These are phyloP conservation scores for Cymodocea nodosa DNA, from an alignment of 116 monocot species.

Conservation along the genomic window DNA sequence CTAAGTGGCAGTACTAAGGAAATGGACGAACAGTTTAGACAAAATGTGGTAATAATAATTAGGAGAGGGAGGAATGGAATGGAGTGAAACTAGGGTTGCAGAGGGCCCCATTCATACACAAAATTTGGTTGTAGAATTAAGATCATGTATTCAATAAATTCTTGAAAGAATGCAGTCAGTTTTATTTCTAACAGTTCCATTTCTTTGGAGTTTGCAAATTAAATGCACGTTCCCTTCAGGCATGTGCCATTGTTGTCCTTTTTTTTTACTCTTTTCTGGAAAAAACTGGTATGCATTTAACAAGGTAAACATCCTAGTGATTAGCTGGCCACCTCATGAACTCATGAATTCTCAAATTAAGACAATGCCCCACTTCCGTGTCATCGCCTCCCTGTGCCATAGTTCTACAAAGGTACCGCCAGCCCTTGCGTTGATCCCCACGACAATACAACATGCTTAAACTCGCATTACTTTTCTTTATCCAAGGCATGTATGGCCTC, in stretches of 20 bases:
- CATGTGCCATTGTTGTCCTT: not conserved
- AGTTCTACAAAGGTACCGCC: too few relatives aligned
- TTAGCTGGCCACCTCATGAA: not conserved
- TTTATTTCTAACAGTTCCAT: slow-evolving; percentile 3
- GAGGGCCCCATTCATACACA: slow-evolving; percentile 1
- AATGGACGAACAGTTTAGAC: slow-evolving; percentile 1
- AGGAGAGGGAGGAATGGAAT: not conserved
- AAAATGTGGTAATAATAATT: not conserved
- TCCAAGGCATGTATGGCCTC: too few relatives aligned
- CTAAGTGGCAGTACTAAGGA: not conserved
- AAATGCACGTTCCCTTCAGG: not conserved
- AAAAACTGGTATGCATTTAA: not conserved
- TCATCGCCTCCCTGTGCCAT: too few relatives aligned
- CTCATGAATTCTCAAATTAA: not conserved
- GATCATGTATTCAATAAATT: slow-evolving; percentile 3
- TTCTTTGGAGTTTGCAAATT: slow-evolving; percentile 7
- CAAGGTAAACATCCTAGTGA: not conserved
- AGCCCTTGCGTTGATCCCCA: too few relatives aligned
- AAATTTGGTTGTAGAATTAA: not conserved
- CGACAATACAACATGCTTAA: too few relatives aligned
- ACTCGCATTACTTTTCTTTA: too few relatives aligned
- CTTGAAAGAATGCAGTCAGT: slow-evolving; percentile 7
- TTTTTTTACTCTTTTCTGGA: not conserved
- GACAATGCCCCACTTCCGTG: too few relatives aligned
- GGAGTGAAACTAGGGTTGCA: not conserved